Conservation (phyloP, 371 early-diverging fungal genomes). For the Caulochytrium protostelioides region DNA sequence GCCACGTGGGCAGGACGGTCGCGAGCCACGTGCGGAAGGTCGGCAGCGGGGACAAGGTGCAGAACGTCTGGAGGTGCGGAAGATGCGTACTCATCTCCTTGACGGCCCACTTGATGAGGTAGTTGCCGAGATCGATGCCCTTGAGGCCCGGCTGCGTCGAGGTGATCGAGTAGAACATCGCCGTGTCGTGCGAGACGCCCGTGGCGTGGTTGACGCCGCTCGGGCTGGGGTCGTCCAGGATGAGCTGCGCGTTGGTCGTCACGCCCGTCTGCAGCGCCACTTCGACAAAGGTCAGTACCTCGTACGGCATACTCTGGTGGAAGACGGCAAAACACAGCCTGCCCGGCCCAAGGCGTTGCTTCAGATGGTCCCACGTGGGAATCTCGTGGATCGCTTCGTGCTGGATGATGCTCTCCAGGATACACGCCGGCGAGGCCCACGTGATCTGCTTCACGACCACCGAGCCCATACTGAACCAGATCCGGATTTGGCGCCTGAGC, state of each 20-base stretch:
- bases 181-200: slow-evolving; percentile 13
- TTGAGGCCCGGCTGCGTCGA: slow-evolving; percentile 48
- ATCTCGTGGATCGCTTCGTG: slow-evolving; percentile 72
- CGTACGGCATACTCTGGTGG: slow-evolving; percentile 39
- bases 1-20: slow-evolving; percentile 1
- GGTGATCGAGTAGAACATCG: slow-evolving; percentile 73
- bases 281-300: slow-evolving; percentile 60
- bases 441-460: slow-evolving; percentile 50
- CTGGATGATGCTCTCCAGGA: slow-evolving; percentile 50
- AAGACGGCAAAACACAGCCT: slow-evolving; percentile 59
- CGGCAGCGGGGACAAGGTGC: slow-evolving; percentile 70
- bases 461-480: slow-evolving; percentile 37
- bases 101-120: slow-evolving; percentile 65
- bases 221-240: slow-evolving; percentile 34
- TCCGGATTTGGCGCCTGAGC: slow-evolving; percentile 34
- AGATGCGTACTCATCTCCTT: slow-evolving; percentile 35
- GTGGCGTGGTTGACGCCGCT: background rate
- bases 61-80: slow-evolving; percentile 47
- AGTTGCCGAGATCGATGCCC: slow-evolving; percentile 64
- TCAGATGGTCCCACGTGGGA: slow-evolving; percentile 45
- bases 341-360: slow-evolving; percentile 52
- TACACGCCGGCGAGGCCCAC: slow-evolving; percentile 45
- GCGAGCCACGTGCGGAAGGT: slow-evolving; percentile 52
- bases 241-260: slow-evolving; percentile 33
- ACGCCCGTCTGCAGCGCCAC: slow-evolving; percentile 41